Base-by-base conservation (phyloP, 1,284 basidiomycete species). In the Chalciporus piperatoides region DNA sequence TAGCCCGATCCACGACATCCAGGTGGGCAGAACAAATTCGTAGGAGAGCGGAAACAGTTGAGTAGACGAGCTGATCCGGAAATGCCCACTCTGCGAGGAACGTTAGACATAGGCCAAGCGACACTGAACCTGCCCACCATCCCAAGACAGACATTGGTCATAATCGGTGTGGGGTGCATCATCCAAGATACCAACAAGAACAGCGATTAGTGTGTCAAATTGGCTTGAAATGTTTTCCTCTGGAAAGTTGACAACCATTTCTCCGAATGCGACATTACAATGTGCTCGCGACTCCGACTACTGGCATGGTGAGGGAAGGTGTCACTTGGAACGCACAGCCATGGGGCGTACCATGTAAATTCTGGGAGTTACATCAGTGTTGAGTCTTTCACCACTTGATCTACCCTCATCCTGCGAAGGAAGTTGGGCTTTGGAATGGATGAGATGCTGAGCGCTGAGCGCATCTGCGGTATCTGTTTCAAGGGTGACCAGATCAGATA, bases 11-110 rank as follows among this genome's bases (percentile, higher is more conserved):
- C 14, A 77, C 72, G 56, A 81, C 73, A 45, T 77, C 68, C 0
- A 71, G 63, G 63, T 83, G 74, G 15, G 68, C 62, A 40, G 74
- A 76, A 24, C 85, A 80, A n/a, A 90, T 71, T 41, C 79, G 75
- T 35, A 93, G 71, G 2, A 91, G 71, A 9, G 90, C 86, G 8
- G 84, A 84, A 23, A 90, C 77, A 1, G 84, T 88, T 2, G 85
- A 81, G 59, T 77, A 88, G 2, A 88, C 82, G 30, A 93, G 76
- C 59, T 91, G 88, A 64, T 92, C 90, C 15, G 89, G 84, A 30
- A 89, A 73, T 4, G 90, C 78, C 88, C 88, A 90, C 57, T 90
- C 87, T 87, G 46, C 12, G 35, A 7, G 19, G 36, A 25, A 49
- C 23, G 33, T 44, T 7, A 40, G 19, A 41, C 15, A 35, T 6